These are phyloP conservation scores for Cercospora sojina DNA, from an alignment of 2,329 filamentous ascomycete genomes.

Conservation along the genomic window DNA sequence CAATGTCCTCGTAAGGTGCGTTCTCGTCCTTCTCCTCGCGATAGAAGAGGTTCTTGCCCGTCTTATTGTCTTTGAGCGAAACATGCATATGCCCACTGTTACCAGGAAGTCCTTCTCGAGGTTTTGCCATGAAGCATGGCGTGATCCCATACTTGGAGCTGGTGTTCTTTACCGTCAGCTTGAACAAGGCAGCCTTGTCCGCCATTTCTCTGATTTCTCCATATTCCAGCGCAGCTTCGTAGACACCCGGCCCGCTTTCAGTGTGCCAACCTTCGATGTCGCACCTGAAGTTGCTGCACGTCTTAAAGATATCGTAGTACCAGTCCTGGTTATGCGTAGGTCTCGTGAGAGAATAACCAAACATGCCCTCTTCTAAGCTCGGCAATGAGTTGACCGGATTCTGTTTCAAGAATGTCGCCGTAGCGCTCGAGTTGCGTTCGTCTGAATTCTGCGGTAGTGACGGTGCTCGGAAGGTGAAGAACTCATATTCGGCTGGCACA, in stretches of 20 bases:
- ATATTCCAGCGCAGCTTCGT: constrained; percentile 91
- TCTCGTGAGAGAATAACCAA: constrained; percentile 85
- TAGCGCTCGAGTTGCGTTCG: constrained; percentile 64
- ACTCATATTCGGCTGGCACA: constrained; percentile 80
- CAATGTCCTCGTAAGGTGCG: constrained; percentile 71
- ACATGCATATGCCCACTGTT: constrained; percentile 97
- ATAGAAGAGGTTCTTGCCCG: constrained; percentile 81
- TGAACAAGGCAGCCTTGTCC: constrained; percentile 88
- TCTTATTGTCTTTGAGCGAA: constrained; percentile 70
- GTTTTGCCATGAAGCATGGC: constrained; percentile 98
- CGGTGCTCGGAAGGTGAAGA: constrained; percentile 83
- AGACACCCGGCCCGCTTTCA: constrained; percentile 89
- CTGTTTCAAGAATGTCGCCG: constrained; percentile 69
- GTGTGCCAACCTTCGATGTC: constrained; percentile 94
- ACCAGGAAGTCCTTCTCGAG: constrained; percentile 82
- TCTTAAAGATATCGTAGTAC: constrained; percentile 83
- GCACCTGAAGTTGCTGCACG: constrained; percentile 73
- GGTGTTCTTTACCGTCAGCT: constrained; percentile 88
- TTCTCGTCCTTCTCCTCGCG: constrained; percentile 70
- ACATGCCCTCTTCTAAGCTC: constrained; percentile 88
- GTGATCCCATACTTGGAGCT: constrained; percentile 86
- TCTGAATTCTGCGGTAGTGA: constrained; percentile 38
- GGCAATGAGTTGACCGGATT: constrained; percentile 74
- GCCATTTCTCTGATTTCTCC: constrained; percentile 86
- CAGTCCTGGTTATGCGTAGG: constrained; percentile 89